Evolutionary conservation across 2,329 filamentous ascomycete species (phyloP).

Genomic region (Fonsecaea pugnacius): DNA sequence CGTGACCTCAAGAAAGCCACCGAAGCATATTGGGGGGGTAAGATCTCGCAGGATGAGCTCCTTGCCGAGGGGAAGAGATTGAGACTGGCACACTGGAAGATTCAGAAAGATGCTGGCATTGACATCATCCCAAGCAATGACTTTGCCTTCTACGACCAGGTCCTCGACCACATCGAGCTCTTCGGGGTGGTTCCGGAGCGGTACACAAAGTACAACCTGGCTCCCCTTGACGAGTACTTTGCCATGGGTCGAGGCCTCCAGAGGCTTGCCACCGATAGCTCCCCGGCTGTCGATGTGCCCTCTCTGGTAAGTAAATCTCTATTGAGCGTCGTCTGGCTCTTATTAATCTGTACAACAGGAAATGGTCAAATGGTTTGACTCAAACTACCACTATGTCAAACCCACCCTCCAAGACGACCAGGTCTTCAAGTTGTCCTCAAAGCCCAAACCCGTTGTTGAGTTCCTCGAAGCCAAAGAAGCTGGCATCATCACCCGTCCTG

Average conservation of each 20-base stretch:
- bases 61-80: conserved; percentile 95
- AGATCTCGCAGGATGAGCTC: conserved; percentile 88
- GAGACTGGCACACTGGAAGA: conserved; percentile 96
- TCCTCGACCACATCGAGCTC: conserved; percentile 96
- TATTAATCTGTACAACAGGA: conserved; percentile 58
- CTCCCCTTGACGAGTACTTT: conserved; percentile 95
- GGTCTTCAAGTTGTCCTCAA: conserved; percentile 83
- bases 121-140: conserved; percentile 99
- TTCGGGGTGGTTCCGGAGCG: conserved; percentile 92
- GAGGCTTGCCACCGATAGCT: conserved; percentile 66
- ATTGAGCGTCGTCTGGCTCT: conserved; percentile 15
- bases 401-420: conserved; percentile 96
- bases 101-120: conserved; percentile 98
- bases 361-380: conserved; percentile 99
- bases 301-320: conserved; percentile 62
- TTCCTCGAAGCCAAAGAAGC: conserved; percentile 98
- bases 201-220: conserved; percentile 87
- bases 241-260: conserved; percentile 99
- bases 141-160: conserved; percentile 98
- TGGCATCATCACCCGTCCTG: conserved; percentile 88
- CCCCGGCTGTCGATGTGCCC: conserved; percentile 76
- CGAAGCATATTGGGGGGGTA: conserved; percentile 95
- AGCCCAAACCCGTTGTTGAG: conserved; percentile 91
- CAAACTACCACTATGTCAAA: conserved; percentile 99
- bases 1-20: conserved; percentile 99